These are phyloP conservation scores for Colletotrichum magnum DNA, from an alignment of 2,329 filamentous ascomycete species.

Conservation along the genomic window DNA sequence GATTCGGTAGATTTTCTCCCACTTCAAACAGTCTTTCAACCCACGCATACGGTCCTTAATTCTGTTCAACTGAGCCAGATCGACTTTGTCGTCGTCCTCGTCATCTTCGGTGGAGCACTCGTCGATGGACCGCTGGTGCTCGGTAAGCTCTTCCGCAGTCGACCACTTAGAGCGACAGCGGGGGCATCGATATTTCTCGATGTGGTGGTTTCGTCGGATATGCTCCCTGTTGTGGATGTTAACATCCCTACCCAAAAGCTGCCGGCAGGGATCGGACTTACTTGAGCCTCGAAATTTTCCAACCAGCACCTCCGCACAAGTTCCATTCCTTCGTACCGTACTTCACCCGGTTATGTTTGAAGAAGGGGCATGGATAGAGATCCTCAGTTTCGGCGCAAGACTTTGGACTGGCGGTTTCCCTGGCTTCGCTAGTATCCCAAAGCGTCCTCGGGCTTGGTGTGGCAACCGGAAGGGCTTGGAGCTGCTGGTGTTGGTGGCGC, in stretches of 20 bases:
- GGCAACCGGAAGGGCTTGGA: neutral
- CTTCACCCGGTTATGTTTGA: slow-evolving; percentile 2
- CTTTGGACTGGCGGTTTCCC: neutral
- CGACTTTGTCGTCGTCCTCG: neutral
- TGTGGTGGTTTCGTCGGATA: neutral
- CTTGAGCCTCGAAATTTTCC: slow-evolving; percentile 22
- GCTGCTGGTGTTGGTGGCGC: no score
- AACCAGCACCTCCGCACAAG: neutral
- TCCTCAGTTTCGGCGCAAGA: neutral
- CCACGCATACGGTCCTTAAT: slow-evolving; percentile 4
- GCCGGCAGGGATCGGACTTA: neutral
- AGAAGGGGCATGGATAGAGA: slow-evolving; percentile 7
- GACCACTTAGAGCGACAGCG: neutral
- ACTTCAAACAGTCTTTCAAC: neutral
- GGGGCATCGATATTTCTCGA: neutral
- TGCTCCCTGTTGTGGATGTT: neutral
- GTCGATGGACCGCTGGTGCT: neutral
- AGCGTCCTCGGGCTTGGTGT: neutral
- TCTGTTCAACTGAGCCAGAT: neutral
- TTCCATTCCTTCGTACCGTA: slow-evolving; percentile 16
- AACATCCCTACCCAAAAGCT: no score
- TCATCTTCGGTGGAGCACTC: neutral
- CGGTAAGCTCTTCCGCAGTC: neutral
- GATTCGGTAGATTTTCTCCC: slow-evolving; percentile 1
- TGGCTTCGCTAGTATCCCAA: neutral